Evolutionary conservation across 2,329 filamentous ascomycete genomes (phyloP).

Genomic region (Nemania abortiva): DNA sequence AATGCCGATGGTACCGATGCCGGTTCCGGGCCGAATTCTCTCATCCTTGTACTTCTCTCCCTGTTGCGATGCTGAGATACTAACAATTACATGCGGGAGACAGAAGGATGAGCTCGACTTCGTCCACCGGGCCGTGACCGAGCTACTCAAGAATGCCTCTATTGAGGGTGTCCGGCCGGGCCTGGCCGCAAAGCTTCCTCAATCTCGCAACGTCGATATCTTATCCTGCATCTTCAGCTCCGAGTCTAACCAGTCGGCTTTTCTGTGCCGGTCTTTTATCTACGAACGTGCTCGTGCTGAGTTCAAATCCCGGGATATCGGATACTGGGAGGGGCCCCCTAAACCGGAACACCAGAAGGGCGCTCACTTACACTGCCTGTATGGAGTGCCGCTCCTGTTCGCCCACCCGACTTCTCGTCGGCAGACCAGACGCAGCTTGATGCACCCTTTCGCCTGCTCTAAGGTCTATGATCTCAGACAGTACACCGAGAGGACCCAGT

Average conservation of each 20-base stretch:
- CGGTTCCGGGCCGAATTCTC: neutral
- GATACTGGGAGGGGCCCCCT: slow-evolving; percentile 49
- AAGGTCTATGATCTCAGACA: slow-evolving; percentile 80
- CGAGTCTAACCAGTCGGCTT: slow-evolving; percentile 65
- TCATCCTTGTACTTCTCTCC: neutral
- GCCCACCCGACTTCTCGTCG: slow-evolving; percentile 47
- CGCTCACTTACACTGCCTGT: slow-evolving; percentile 77
- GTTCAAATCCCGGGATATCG: slow-evolving; percentile 23
- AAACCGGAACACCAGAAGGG: slow-evolving; percentile 69
- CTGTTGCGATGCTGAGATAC: neutral
- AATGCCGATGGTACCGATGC: neutral
- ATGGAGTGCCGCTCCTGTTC: slow-evolving; percentile 69
- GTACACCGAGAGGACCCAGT: slow-evolving; percentile 70
- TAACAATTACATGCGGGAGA: slow-evolving; percentile 5
- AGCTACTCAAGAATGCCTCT: slow-evolving; percentile 60
- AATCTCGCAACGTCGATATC: slow-evolving; percentile 62
- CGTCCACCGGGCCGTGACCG: slow-evolving; percentile 60
- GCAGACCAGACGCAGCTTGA: slow-evolving; percentile 53
- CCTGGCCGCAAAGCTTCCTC: slow-evolving; percentile 42
- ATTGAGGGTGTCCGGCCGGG: slow-evolving; percentile 50
- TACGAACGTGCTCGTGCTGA: slow-evolving; percentile 67
- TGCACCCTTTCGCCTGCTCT: slow-evolving; percentile 72
- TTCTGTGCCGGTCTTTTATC: slow-evolving; percentile 74
- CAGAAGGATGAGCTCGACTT: slow-evolving; percentile 61
- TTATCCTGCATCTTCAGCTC: slow-evolving; percentile 60